Evolutionary conservation across 768 basidiomycete genomes (phyloP), one percentile per base, ranked within the genome.

Genomic region (Suillus paluster): DNA sequence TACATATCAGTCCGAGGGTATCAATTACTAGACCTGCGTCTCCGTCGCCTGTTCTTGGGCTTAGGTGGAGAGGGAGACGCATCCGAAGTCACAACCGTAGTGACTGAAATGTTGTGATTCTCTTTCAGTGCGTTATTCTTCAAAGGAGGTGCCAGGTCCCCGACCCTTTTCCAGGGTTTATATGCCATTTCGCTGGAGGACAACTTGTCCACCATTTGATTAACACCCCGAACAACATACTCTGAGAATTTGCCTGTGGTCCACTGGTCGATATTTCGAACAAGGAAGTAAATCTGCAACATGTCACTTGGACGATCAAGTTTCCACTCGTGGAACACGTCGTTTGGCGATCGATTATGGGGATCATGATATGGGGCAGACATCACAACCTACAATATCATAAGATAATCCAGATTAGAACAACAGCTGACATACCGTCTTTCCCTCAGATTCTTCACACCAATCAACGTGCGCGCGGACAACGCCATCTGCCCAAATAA

Each of bases 391-490:
- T 86, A 61, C 34, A 33, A 23, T 6, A 34, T 38, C 38, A 36
- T 21, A 38, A 62, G 46, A 44, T 49, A 39, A 56, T 30, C 0
- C 25, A 49, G 10, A 56, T 57, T 34, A 59, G 59, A 41, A 12
- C 8, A 12, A 44, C n/a, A 42, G 63, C 15, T 5, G 46, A 74
- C 80, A 61, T 61, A 82, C 82, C 4, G 71, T 77, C 46, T 67
- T 71, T 34, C 63, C 71, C 38, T 74, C 76, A 39, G 72, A 66
- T 9, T 75, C 70, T 15, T 67, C 67, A 38, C 81, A 83, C 85
- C 85, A 86, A 66, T 86, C 85, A 1, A 84, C 71, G 64, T 86
- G 85, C 1, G 84, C 84, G 34, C 83, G 75, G 39, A 86, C 84
- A 11, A 67, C 77, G 19, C 81, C 81, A 46, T 80, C 79, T 9